Conservation (phyloP, 768 basidiomycete genomes). For the Collybia nuda region DNA sequence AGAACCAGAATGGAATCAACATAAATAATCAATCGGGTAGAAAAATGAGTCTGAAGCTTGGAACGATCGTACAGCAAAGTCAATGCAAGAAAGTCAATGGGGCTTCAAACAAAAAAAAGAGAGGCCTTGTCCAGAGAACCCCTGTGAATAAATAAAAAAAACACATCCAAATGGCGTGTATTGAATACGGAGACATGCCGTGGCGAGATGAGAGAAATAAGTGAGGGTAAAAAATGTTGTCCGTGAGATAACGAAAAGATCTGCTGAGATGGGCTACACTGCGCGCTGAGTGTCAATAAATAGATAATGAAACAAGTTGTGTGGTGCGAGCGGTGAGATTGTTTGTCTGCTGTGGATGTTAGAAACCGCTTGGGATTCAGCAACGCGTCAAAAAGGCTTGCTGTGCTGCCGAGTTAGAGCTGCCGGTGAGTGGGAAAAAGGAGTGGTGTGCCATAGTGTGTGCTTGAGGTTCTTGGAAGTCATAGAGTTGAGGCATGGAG, state of each 20-base stretch:
- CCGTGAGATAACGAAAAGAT: conserved; percentile 21
- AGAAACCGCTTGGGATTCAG: too few species aligned
- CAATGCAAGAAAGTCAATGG: too few species aligned
- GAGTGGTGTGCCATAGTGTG: conserved; percentile 21
- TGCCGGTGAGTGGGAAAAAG: conserved; percentile 10
- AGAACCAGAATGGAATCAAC: too few species aligned
- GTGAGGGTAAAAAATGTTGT: conserved; percentile 12
- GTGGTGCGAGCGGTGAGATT: conserved; percentile 2
- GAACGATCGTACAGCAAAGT: too few species aligned
- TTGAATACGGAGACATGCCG: too few species aligned
- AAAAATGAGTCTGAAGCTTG: background rate
- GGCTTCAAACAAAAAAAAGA: too few species aligned
- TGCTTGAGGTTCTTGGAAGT: conserved; percentile 14
- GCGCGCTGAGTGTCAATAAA: conserved; percentile 19
- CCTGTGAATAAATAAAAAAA: background rate
- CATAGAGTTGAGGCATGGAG: conserved; percentile 9
- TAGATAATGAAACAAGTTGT: conserved; percentile 17
- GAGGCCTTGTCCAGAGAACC: conserved; percentile 14
- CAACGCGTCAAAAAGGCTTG: too few species aligned
- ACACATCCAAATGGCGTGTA: too few species aligned
- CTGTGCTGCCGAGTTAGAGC: background rate
- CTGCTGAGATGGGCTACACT: conserved; percentile 16
- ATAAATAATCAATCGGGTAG: background rate
- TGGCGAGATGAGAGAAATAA: conserved; percentile 5
- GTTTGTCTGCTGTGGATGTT: background rate